Base-by-base conservation (phyloP, 2,329 filamentous ascomycete species). In the Microsporum canis region DNA sequence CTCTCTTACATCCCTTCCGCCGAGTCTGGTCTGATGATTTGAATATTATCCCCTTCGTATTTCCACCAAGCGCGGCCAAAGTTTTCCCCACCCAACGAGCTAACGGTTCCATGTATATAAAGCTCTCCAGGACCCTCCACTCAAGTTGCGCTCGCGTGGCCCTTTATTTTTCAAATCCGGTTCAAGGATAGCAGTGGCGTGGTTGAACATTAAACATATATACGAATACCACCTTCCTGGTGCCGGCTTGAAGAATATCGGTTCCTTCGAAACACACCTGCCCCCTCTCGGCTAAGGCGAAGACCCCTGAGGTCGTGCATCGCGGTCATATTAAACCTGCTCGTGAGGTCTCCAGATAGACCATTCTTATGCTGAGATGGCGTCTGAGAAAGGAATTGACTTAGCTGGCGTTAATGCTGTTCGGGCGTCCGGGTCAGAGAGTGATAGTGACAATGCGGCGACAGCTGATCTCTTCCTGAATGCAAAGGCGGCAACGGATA, bases 401-500 rank as follows among this genome's bases (percentile, higher is more conserved):
- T 4, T 27, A 1, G 29, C 6, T 10, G 33, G 29, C 17, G 27
- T 34, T 33, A 27, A 31, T 14, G 12, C 49, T 33, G 29, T 27
- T 53, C 49, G 27, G 14, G 4, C 29, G 6, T 53, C 49, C 2
- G 27, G 12, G 3, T 27, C 27, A 4, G 49, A 34, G 31, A 53
- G 49, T 34, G 49, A 53, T 14, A 27, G 49, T 34, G 27, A 34
- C 12, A 53, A 53, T 53, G 49, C 14, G 27, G 12, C 49, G 49
- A 12, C 69, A 64, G 67, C 71, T 36, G 70, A 70, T 51, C 64
- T 77, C 58, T 71, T 76, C 59, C 65, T 71, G 14, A 74, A 75
- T 70, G 76, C 76, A 3, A 75, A 73, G 65, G 67, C 71, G 8
- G 76, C 76, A 1, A 73, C 76, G 3, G 71, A 76, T 27, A 77